Conservation (phyloP, 345 rosid genomes). For the Populus pruinosa region DNA sequence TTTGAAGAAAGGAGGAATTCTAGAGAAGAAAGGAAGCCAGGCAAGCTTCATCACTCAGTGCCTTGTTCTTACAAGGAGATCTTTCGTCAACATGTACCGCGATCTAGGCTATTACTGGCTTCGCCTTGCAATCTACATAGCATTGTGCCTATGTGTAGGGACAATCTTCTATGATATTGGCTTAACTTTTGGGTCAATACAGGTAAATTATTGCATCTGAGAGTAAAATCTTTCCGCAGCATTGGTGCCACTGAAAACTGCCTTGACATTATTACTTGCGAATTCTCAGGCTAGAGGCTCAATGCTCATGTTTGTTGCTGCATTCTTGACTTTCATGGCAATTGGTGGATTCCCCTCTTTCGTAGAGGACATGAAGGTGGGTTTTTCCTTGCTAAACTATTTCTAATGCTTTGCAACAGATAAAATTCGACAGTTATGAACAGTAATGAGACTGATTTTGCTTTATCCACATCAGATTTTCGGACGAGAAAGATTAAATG, state of each 20-base stretch:
- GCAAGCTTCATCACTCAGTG: conserved; percentile 8
- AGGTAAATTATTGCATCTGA: conserved; percentile 24
- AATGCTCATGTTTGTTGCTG: conserved; percentile 41
- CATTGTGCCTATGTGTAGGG: conserved; percentile 47
- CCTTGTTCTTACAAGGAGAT: conserved; percentile 10
- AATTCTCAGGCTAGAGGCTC: conserved; percentile 46
- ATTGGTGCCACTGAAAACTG: background rate
- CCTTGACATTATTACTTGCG: too few species aligned
- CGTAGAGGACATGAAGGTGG: conserved; percentile 44
- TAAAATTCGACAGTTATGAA: background rate
- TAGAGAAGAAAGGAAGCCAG: background rate
- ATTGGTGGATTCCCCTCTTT: conserved; percentile 59
- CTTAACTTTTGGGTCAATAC: conserved; percentile 45
- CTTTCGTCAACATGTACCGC: conserved; percentile 49
- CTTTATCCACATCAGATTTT: conserved; percentile 27
- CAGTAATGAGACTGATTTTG: background rate
- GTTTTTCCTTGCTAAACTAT: background rate
- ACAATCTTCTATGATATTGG: conserved; percentile 43
- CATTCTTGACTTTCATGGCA: conserved; percentile 51
- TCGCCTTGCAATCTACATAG: conserved; percentile 49
- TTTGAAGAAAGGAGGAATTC: conserved; percentile 8
- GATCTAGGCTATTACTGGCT: conserved; percentile 67
- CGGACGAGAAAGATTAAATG: conserved; percentile 49
- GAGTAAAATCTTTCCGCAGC: background rate
- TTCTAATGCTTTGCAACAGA: background rate